Evolutionary conservation across 2,329 filamentous ascomycete genomes (phyloP), one percentile per base, ranked within the genome.

Genomic region (Calonectria ilicicola): DNA sequence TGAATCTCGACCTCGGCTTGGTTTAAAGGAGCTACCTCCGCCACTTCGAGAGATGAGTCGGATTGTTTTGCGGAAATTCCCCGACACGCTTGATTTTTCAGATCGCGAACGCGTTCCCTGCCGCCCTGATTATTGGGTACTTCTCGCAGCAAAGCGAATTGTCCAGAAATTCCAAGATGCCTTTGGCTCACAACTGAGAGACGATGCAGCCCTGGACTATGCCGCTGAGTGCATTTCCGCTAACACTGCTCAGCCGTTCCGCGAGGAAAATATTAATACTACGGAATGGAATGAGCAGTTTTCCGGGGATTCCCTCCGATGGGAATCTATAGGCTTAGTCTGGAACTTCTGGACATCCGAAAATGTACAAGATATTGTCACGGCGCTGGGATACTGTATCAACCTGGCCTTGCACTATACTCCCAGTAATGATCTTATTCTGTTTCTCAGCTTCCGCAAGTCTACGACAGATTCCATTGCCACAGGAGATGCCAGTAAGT

Each of bases 321-420:
- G 86, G 86, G 86, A 88, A 65, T 82, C 84, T 0, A 67, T 88
- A 1, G 86, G 85, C 0, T 65, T 87, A 14, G 74, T 86, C 1
- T 87, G 77, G 79, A 72, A 78, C 0, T 75, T 78, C 17, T 78
- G 77, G 72, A 71, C 77, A 58, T 58, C 69, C 2, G 46, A 27
- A 2, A 67, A 70, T 12, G 47, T 64, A 2, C 21, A 71, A 1
- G 73, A 21, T 4, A 64, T 75, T 1, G 58, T 66, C 3, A 44
- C 60, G 27, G 79, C 73, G 51, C 70, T 81, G 42, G 71, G 73
- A 3, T 76, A 83, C 38, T 86, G 84, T 38, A 78, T 85, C n/a
- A 81, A 81, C 1, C 58, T 86, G 42, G 73, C 77, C 8, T 69
- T 80, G 2, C 72, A 79, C 35, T 77, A 80, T 23, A 73, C 77